A percentile compares a stretch with the other conserved stretches of the same genome.
Conservation (phyloP, 768 basidiomycete species). For the Galerina marginata region DNA sequence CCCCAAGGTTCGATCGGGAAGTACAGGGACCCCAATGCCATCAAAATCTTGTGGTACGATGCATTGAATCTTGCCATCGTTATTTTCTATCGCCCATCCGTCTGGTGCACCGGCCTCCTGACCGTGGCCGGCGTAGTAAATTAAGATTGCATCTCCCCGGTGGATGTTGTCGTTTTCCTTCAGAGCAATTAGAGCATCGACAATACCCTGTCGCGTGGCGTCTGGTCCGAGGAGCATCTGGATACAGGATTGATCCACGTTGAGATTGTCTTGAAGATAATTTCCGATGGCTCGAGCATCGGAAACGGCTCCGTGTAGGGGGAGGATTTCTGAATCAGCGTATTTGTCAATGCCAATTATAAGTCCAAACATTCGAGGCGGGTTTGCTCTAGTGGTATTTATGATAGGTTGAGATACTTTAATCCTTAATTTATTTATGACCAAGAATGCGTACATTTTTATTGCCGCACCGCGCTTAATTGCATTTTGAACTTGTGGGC, state of each 20-base stretch:
- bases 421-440: too few relatives aligned
- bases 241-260: background rate
- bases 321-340: background rate
- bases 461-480: background rate
- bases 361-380: background rate
- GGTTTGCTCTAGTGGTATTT: background rate
- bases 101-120: background rate
- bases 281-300: background rate
- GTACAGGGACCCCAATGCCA: background rate
- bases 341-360: slow-evolving; percentile 5
- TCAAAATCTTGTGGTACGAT: slow-evolving; percentile 5
- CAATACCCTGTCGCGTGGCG: background rate
- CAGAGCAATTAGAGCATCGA: background rate
- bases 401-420: too few relatives aligned
- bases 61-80: background rate
- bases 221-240: background rate
- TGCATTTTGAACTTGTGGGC: background rate
- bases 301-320: background rate
- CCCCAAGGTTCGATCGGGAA: background rate
- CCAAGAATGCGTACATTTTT: background rate
- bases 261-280: background rate
- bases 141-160: slow-evolving; percentile 1
- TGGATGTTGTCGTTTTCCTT: background rate
- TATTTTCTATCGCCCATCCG: background rate
- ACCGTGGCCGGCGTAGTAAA: slow-evolving; percentile 11